Conservation (phyloP, 768 basidiomycete species). For the Auricularia cornea region DNA sequence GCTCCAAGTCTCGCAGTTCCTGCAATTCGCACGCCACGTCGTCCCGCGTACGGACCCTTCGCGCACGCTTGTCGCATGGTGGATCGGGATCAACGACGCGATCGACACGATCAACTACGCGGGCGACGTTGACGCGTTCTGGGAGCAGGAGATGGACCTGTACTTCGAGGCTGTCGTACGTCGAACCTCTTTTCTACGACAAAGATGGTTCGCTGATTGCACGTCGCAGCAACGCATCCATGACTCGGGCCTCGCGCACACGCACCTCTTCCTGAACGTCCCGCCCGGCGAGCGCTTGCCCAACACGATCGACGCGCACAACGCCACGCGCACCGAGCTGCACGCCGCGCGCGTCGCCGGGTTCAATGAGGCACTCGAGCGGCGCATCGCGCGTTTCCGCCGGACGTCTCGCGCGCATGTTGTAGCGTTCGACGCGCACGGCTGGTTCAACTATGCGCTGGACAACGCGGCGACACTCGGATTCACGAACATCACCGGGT, state of each 20-base stretch:
- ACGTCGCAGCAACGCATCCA: constrained; percentile 30
- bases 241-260: constrained; percentile 30
- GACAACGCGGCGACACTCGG: constrained; percentile 33
- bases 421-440: constrained; percentile 42
- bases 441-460: constrained; percentile 40
- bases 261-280: constrained; percentile 50
- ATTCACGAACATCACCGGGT: constrained; percentile 45
- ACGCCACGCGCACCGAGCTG: constrained; percentile 26
- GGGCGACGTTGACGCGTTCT: constrained; percentile 39
- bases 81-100: constrained; percentile 54
- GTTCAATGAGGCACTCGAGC: constrained; percentile 35
- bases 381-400: constrained; percentile 29
- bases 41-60: constrained; percentile 33
- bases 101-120: constrained; percentile 34
- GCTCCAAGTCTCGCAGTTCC: constrained; percentile 44
- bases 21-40: constrained; percentile 32
- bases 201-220: neutral
- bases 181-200: constrained; percentile 1
- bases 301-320: constrained; percentile 23
- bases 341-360: constrained; percentile 31
- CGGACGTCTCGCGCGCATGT: constrained; percentile 19
- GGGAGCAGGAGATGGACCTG: constrained; percentile 40
- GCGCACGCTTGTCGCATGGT: constrained; percentile 44
- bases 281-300: constrained; percentile 45
- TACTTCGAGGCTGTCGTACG: constrained; percentile 45